Base-by-base conservation (phyloP, 2,329 filamentous ascomycete species). In the Chlorencoelia australis region DNA sequence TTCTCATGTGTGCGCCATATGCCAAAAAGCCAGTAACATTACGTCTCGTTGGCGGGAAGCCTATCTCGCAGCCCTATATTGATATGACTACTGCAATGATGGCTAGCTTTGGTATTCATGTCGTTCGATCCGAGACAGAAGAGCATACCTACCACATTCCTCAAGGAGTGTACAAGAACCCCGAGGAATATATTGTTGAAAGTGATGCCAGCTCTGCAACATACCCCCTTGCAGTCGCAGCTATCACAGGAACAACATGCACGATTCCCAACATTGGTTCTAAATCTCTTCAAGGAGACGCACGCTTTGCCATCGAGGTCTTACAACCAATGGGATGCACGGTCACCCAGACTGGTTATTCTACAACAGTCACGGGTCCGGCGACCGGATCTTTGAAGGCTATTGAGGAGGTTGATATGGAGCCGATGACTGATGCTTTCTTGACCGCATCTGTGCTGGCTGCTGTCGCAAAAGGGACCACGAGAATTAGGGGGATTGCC, bases 71-170 rank as follows among this genome's bases (percentile, higher is more conserved):
- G 57, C 78, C 80, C 2, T 98, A 98, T 59, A 96, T 98, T 53
- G 87, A 98, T 57, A 96, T 98, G 89, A 98, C 91, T 2, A 87
- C 93, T 35, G 74, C 87, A 11, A 98, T 98, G 89, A 98, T 98
- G 91, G 72, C 73, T 37, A 73, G 82, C 2, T 98, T 98, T 54
- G 91, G 91, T 33, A 75, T 98, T 26, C 59, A 77, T 25, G 91
- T 95, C 9, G 69, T 76, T 43, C 77, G 74, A 50, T 94, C 88
- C 7, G 61, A 73, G 20, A 80, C 74, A 3, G 87, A 95, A 52
- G 73, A 80, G 30, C 82, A 96, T 56, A 94, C 89, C 4, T 98
- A 98, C 61, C 80, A 93, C 57, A 93, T 98, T 39, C 91, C 91
- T 2, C 78, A 82, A 53, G 85, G 82, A 10, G 65, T 68, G 9